Base-by-base conservation (phyloP, 2,329 filamentous ascomycete species). In the Paecilomyces sp. region DNA sequence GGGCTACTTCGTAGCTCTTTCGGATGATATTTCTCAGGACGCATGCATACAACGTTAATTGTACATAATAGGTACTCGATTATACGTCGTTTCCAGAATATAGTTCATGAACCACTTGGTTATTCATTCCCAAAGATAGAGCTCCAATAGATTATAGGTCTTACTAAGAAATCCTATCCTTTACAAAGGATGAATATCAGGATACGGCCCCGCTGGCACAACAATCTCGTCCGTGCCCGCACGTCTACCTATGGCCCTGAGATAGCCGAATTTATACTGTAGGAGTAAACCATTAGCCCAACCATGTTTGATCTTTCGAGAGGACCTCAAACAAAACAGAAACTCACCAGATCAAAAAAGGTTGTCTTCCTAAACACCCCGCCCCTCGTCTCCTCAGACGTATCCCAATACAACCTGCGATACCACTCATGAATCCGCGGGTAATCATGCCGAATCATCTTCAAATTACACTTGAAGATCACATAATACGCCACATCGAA, bases 401-500 rank as follows among this genome's bases (percentile, higher is more conserved):
- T 73, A 63, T 81, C 77, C 71, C 77, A 81, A 61, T 82, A 82
- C 28, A 82, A 62, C 25, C 71, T 72, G 59, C 77, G 68, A 62
- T 80, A 67, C 80, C 80, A 82, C 31, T 71, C 70, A 61, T 80
- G 74, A 30, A 82, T 69, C 1, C 69, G 67, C 41, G 78, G 79
- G 63, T 85, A 88, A 65, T 87, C 84, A 64, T 86, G 79, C 2
- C 85, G 76, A 60, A 89, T 85, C 66, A 83, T 85, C 66, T 82
- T 84, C 18, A 87, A 67, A 62, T 88, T 88, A 65, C 85, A 88
- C 76, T 89, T 89, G 81, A 93, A 93, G 76, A 92, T 88, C 72
- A 90, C 87, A 63, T 93, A 87, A 72, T 93, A 93, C 64, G 88
- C 87, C 51, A 82, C 77, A 64, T 90, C 88, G 63, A 89, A 89